Percentiles rank a stretch among this genome's conserved stretches.
Evolutionary conservation across 176 grass and related monocot genomes (phyloP).

Genomic region (Areca catechu): DNA sequence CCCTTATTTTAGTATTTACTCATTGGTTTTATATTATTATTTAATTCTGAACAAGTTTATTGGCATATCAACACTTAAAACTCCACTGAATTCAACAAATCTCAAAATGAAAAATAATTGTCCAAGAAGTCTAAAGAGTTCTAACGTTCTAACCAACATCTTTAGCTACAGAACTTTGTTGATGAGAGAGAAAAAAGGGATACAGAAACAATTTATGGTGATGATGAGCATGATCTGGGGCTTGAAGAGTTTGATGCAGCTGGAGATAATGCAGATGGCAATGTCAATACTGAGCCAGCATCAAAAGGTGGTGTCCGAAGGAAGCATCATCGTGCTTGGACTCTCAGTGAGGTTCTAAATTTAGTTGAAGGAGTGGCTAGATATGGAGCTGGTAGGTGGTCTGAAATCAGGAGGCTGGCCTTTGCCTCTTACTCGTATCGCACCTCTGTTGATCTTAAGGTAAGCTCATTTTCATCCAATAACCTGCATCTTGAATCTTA

Average conservation of each 20-base stretch:
- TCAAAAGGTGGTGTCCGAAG: conserved; percentile 25
- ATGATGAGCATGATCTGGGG: conserved; percentile 9
- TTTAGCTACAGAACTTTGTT: conserved; percentile 29
- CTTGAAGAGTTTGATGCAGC: conserved; percentile 9
- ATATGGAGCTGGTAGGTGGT: conserved; percentile 90
- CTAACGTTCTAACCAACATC: background rate
- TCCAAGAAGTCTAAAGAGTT: too few relatives aligned
- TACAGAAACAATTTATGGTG: conserved; percentile 13
- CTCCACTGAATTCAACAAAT: too few relatives aligned
- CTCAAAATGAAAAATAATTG: too few relatives aligned
- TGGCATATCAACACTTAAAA: too few relatives aligned
- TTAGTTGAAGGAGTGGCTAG: conserved; percentile 93
- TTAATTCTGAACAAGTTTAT: too few relatives aligned
- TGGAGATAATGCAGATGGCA: conserved; percentile 19
- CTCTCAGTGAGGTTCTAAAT: conserved; percentile 74
- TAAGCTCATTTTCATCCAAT: conserved; percentile 15
- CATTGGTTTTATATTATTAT: too few relatives aligned
- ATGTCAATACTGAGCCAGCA: conserved; percentile 14
- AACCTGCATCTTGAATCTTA: too few relatives aligned
- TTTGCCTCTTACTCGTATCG: conserved; percentile 93
- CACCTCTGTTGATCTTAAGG: conserved; percentile 99
- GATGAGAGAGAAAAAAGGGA: conserved; percentile 16
- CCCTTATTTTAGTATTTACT: too few relatives aligned
- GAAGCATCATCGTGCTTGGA: conserved; percentile 98
- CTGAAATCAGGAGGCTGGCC: conserved; percentile 74